Evolutionary conservation across 306 rosid genomes (phyloP).

Genomic region (Casuarina equisetifolia): DNA sequence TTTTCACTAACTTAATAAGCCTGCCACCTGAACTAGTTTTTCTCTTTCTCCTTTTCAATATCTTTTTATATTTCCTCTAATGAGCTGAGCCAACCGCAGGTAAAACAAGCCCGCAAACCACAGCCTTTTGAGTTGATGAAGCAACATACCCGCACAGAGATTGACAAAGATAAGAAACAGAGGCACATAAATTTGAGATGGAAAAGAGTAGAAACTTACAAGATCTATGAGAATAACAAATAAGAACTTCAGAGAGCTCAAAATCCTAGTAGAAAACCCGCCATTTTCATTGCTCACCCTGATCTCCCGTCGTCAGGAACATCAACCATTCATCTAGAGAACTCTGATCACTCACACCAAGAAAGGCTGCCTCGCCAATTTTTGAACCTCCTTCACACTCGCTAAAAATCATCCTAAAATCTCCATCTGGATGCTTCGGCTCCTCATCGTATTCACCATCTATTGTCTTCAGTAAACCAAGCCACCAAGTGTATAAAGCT

Average conservation of each 20-base stretch:
- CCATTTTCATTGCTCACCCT: constrained; percentile 1
- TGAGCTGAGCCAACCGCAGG: too few species aligned
- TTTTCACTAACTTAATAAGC: too few species aligned
- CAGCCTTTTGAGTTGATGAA: too few species aligned
- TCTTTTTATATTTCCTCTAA: too few species aligned
- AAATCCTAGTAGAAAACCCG: not conserved
- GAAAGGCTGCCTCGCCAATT: constrained; percentile 18
- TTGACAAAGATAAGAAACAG: not conserved
- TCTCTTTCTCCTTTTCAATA: too few species aligned
- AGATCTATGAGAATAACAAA: too few species aligned
- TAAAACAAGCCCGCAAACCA: too few species aligned
- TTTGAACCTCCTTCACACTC: constrained; percentile 10
- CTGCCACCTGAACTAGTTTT: too few species aligned
- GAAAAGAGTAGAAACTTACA: not conserved
- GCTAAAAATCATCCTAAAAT: not conserved
- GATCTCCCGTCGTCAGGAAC: constrained; percentile 27
- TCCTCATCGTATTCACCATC: constrained; percentile 29
- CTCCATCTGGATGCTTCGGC: constrained; percentile 24
- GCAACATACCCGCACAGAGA: too few species aligned
- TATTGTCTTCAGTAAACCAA: constrained; percentile 43
- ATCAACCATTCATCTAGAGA: constrained; percentile 58
- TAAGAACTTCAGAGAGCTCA: not conserved
- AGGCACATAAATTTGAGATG: not conserved
- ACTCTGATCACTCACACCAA: constrained; percentile 30
- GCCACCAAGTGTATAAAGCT: constrained; percentile 52